Evolutionary conservation across 2,329 filamentous ascomycete genomes (phyloP), one percentile per base, ranked within the genome.

Genomic region (Torrubiella hemipterigena): DNA sequence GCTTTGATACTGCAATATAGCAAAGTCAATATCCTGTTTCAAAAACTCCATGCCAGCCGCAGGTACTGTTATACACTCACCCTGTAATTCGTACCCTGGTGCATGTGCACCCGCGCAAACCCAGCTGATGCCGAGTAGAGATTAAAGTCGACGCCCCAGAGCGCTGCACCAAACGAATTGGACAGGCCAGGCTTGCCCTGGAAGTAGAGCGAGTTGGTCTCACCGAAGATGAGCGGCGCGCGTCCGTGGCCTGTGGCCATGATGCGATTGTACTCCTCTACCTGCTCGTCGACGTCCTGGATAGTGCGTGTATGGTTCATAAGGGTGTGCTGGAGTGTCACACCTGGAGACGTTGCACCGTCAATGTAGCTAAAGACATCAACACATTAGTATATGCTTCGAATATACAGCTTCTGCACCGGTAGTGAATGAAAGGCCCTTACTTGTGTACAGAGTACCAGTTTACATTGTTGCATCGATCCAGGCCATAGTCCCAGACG

Each of bases 71-170:
- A 14, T 15, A 8, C 8, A 17, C 43, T 20, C 44, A 56, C 52
- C 7, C 73, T 61, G 45, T 73, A 78, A 46, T 76, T 63, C 11
- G 69, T 75, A 9, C 73, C 74, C 55, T 69, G 65, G 49, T 80
- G 75, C 68, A 78, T 72, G 45, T 77, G 70, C 3, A 73, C 61
- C 14, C 73, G 63, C 27, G 55, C 54, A 50, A 79, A 67, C 12
- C 66, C 67, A 3, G 62, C 61, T 0, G 65, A 56, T 2, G 73
- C 74, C 32, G 61, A 62, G 45, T 67, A 70, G 6, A 78, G 56
- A 39, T 67, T 68, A 54, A 76, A 78, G 49, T 79, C 73, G 10
- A 77, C 44, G 16, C 60, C 69, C 74, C 73, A 79, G 13, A 79
- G 66, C 8, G 73, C 72, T 8, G 73, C 74, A 21, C 74, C 75